Percentiles rank a stretch among this genome's conserved stretches.
These are phyloP conservation scores for Aspergillus bridgeri DNA, from an alignment of 495 filamentous ascomycete genomes.

Conservation along the genomic window DNA sequence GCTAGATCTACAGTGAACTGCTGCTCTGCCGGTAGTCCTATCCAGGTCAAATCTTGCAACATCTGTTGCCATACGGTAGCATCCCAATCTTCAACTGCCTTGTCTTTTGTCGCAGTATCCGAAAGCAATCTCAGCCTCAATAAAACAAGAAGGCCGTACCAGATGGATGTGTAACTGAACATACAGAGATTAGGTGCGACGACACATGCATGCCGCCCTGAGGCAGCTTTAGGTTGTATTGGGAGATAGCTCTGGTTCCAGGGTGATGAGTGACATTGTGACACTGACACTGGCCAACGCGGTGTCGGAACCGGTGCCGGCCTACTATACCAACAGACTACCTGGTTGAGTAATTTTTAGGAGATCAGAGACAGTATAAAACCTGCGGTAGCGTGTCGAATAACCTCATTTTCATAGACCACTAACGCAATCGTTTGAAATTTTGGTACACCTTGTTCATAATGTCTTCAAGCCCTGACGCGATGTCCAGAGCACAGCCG, in stretches of 20 bases:
- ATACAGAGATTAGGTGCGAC: constrained; percentile 1
- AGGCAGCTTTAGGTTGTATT: neutral
- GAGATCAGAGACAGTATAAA: neutral
- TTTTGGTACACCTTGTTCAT: neutral
- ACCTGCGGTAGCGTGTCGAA: neutral
- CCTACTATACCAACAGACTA: constrained; percentile 1
- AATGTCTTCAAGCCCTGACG: constrained; percentile 3
- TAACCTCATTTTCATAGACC: neutral
- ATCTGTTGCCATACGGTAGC: constrained; percentile 8
- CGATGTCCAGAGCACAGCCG: constrained; percentile 3
- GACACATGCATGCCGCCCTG: neutral
- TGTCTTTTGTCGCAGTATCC: constrained; percentile 1
- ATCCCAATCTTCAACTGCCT: constrained; percentile 8
- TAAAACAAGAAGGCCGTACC: constrained; percentile 3
- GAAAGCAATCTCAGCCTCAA: constrained; percentile 6
- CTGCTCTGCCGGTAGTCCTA: constrained; percentile 3
- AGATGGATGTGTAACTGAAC: constrained; percentile 6
- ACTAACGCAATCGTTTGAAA: neutral
- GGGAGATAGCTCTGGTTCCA: neutral
- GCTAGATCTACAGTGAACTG: constrained; percentile 4
- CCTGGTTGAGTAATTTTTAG: neutral
- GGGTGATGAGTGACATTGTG: neutral
- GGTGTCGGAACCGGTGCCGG: neutral
- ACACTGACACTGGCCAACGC: neutral
- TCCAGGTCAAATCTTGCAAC: constrained; percentile 7